These are phyloP conservation scores for Cucumis hystrix DNA, from an alignment of 306 rosid species.

Conservation along the genomic window DNA sequence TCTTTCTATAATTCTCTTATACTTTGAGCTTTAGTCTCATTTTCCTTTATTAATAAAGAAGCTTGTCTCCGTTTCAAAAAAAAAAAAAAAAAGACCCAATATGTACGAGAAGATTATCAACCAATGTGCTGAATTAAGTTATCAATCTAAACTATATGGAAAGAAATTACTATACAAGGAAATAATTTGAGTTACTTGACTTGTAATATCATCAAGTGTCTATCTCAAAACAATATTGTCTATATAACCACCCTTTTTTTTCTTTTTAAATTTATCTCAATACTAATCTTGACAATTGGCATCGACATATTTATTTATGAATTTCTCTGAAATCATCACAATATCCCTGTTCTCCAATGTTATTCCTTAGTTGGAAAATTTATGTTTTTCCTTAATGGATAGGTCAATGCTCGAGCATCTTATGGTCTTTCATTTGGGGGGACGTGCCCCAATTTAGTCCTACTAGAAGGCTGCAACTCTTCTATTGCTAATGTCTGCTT, in stretches of 20 bases:
- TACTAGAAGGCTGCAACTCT: slow-evolving; percentile 24
- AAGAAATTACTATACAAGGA: no score
- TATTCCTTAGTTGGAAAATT: slow-evolving; percentile 14
- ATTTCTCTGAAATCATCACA: not conserved
- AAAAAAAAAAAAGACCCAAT: no score
- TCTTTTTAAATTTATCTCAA: not conserved
- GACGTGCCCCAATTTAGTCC: slow-evolving; percentile 48
- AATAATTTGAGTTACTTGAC: not conserved
- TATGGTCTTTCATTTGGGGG: slow-evolving; percentile 74
- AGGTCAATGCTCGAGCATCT: slow-evolving; percentile 91
- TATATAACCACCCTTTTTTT: not conserved
- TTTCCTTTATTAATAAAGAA: no score
- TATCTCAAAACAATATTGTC: not conserved
- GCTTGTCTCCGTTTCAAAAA: no score
- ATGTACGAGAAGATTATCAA: no score
- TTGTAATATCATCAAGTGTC: not conserved
- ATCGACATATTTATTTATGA: not conserved
- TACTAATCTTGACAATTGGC: not conserved
- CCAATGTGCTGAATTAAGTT: no score
- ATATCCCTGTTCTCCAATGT: not conserved
- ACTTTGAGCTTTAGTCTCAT: no score
- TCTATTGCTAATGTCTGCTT: slow-evolving; percentile 18
- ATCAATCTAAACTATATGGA: no score
- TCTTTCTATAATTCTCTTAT: no score
- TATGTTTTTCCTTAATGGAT: not conserved